phyloP scores from a whole-genome alignment of 106 monocot species.

The Acorus calamus region DNA sequence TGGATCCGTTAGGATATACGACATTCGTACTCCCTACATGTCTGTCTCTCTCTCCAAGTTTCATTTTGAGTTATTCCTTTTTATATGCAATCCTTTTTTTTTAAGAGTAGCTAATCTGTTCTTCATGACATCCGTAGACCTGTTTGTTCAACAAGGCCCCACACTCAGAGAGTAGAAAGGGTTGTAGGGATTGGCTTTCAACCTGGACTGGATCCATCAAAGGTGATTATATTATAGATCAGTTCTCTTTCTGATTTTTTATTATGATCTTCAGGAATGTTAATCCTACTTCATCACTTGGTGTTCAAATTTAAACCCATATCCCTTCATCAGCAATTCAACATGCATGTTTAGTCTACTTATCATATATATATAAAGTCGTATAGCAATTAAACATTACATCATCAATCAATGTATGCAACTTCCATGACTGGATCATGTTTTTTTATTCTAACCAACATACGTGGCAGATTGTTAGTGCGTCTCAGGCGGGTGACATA shows the following conservation, averaged over 20 bases:
- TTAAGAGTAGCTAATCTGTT: neutral
- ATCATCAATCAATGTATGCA: too few relatives aligned
- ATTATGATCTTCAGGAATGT: too few relatives aligned
- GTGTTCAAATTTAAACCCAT: too few relatives aligned
- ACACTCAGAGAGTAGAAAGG: slow-evolving; percentile 55
- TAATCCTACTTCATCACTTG: too few relatives aligned
- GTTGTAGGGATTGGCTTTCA: slow-evolving; percentile 97
- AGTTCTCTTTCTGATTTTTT: neutral
- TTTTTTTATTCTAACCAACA: too few relatives aligned
- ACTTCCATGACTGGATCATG: too few relatives aligned
- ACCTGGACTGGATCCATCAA: slow-evolving; percentile 67
- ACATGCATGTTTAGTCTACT: too few relatives aligned
- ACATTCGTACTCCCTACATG: slow-evolving; percentile 71
- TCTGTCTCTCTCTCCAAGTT: slow-evolving; percentile 15
- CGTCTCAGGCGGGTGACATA: slow-evolving; percentile 91
- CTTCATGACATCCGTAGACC: slow-evolving; percentile 23
- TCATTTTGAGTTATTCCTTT: neutral
- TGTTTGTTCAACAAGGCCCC: slow-evolving; percentile 55
- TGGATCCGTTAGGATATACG: slow-evolving; percentile 79
- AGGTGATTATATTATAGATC: slow-evolving; percentile 39
- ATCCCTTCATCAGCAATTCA: too few relatives aligned
- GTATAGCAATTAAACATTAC: too few relatives aligned
- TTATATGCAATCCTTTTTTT: neutral
- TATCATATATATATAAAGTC: too few relatives aligned
- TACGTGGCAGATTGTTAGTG: slow-evolving; percentile 71